phyloP scores from a whole-genome alignment of 306 rosid species.

The Quercus gilva region DNA sequence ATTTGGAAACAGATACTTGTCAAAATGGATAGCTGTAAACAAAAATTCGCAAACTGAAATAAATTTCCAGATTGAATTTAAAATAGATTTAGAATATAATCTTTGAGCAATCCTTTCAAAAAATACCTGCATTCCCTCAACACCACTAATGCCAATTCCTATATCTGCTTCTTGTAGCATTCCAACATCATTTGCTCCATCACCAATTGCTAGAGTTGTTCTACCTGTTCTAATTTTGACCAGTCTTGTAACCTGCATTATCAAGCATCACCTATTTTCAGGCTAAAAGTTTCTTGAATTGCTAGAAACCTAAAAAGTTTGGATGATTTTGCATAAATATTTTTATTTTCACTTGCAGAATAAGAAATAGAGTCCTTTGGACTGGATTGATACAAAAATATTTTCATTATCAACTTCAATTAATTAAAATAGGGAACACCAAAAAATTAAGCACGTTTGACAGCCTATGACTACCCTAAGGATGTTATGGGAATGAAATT shows the following conservation, averaged over 20 bases:
- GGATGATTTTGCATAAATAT: neutral
- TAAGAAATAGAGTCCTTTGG: neutral
- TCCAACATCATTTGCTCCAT: conserved; percentile 98
- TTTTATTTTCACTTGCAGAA: neutral
- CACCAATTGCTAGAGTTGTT: conserved; percentile 94
- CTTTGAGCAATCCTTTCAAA: conserved; percentile 8
- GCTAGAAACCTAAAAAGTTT: neutral
- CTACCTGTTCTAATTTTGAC: conserved; percentile 70
- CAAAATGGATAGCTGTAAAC: conserved; percentile 8
- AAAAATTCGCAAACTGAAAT: neutral
- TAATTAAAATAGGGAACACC: neutral
- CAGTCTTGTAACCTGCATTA: conserved; percentile 69
- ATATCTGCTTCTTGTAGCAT: conserved; percentile 99
- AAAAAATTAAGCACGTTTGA: neutral
- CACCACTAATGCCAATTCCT: conserved; percentile 95
- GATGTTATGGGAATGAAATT: no score
- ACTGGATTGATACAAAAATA: neutral
- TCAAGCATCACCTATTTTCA: conserved; percentile 5
- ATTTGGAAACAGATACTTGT: conserved; percentile 6
- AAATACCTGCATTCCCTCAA: conserved; percentile 98
- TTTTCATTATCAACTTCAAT: neutral
- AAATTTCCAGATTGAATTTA: conserved; percentile 1
- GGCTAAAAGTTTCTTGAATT: neutral
- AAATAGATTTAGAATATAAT: neutral
- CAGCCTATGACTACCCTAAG: neutral